These are phyloP conservation scores for Beauveria sp. DNA, from an alignment of 2,329 filamentous ascomycete genomes.

Conservation along the genomic window DNA sequence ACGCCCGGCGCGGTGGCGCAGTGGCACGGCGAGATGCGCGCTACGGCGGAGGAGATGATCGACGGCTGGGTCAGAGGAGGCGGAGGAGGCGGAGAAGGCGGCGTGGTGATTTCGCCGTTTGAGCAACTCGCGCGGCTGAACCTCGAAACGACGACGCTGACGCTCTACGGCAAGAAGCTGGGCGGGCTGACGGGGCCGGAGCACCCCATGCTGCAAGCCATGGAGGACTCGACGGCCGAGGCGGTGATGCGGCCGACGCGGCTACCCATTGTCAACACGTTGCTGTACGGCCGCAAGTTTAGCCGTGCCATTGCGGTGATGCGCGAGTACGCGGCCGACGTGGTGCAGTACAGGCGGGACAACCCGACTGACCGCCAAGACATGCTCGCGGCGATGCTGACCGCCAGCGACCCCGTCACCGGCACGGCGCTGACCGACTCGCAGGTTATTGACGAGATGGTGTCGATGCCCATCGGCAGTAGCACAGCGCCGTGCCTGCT, in stretches of 20 bases:
- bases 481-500: conserved; percentile 41
- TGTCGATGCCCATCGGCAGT: conserved; percentile 56
- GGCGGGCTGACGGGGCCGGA: conserved; percentile 37
- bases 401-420: conserved; percentile 53
- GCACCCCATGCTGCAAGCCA: conserved; percentile 42
- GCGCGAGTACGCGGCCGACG: conserved; percentile 45
- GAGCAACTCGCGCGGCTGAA: conserved; percentile 45
- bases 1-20: conserved; percentile 24
- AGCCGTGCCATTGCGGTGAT: conserved; percentile 44
- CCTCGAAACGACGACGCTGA: conserved; percentile 42
- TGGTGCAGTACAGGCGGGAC: conserved; percentile 48
- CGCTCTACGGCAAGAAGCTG: conserved; percentile 44
- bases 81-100: conserved; percentile 9
- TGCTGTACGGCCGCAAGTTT: conserved; percentile 46
- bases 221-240: conserved; percentile 49
- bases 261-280: conserved; percentile 43
- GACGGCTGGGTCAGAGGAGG: conserved; percentile 39
- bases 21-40: conserved; percentile 41
- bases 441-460: conserved; percentile 60
- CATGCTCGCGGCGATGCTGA: conserved; percentile 52
- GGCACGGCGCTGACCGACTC: conserved; percentile 49
- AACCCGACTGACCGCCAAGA: conserved; percentile 51
- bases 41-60: conserved; percentile 41
- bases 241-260: conserved; percentile 47
- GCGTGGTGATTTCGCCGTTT: conserved; percentile 35